These are phyloP conservation scores for Claviceps humidiphila DNA, from an alignment of 2,329 filamentous ascomycete species.

Conservation along the genomic window DNA sequence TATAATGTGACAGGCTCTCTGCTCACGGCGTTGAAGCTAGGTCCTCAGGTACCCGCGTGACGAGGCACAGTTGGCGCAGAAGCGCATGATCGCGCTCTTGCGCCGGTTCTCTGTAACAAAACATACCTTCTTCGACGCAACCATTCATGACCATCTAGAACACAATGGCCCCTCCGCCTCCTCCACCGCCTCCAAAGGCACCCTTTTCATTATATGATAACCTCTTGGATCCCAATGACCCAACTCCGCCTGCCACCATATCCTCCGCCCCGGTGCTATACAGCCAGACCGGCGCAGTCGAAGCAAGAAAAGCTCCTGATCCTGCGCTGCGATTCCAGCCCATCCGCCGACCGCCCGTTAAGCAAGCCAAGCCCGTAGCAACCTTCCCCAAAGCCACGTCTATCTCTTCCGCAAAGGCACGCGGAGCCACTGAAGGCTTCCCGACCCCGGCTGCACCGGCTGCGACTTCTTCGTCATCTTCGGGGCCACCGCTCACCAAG, in stretches of 20 bases:
- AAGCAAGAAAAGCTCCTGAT: slow-evolving; percentile 46
- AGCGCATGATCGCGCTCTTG: background rate
- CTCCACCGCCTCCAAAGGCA: slow-evolving; percentile 27
- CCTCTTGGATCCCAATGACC: slow-evolving; percentile 51
- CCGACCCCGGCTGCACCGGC: slow-evolving; percentile 9
- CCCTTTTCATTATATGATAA: slow-evolving; percentile 73
- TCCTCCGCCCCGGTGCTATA: slow-evolving; percentile 65
- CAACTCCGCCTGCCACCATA: slow-evolving; percentile 45
- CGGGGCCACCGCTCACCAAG: slow-evolving; percentile 35
- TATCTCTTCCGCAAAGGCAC: slow-evolving; percentile 17
- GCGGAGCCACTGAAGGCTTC: background rate
- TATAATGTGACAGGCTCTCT: background rate
- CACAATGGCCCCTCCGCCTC: slow-evolving; percentile 20
- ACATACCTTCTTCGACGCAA: background rate
- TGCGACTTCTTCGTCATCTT: slow-evolving; percentile 19
- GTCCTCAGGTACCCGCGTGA: no score
- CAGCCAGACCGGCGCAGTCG: slow-evolving; percentile 37
- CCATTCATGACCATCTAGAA: background rate
- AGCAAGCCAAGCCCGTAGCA: slow-evolving; percentile 45
- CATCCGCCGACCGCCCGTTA: slow-evolving; percentile 61
- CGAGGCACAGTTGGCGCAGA: background rate
- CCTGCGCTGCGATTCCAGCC: slow-evolving; percentile 72
- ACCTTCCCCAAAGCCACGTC: slow-evolving; percentile 36
- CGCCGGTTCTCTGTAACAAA: background rate
- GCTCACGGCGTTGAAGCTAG: background rate